phyloP scores from a whole-genome alignment of 306 rosid species.

The Pueraria montana region DNA sequence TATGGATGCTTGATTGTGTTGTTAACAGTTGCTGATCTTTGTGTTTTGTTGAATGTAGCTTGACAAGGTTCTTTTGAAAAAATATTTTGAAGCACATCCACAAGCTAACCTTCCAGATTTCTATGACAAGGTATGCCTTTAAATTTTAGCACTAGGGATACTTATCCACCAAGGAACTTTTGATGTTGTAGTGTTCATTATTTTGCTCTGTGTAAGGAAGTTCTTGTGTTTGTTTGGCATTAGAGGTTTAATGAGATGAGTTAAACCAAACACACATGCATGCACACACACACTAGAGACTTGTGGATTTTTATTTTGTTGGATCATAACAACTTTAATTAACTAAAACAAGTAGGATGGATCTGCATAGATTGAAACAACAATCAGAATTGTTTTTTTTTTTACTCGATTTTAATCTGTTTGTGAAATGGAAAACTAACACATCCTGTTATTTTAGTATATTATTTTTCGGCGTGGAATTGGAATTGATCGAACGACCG shows the following conservation, averaged over 20 bases:
- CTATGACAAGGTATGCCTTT: slow-evolving; percentile 75
- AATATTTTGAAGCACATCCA: slow-evolving; percentile 71
- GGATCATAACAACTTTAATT: not conserved
- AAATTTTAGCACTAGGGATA: slow-evolving; percentile 23
- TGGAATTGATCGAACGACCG: slow-evolving; percentile 80
- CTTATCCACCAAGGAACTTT: not conserved
- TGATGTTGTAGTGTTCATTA: not conserved
- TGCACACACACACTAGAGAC: slow-evolving; percentile 10
- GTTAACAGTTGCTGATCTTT: slow-evolving; percentile 37
- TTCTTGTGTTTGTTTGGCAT: not conserved
- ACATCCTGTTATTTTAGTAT: slow-evolving; percentile 63
- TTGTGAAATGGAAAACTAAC: slow-evolving; percentile 44
- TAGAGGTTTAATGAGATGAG: slow-evolving; percentile 1
- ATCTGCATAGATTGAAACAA: not conserved
- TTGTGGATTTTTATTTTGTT: slow-evolving; percentile 12
- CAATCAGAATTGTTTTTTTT: not conserved
- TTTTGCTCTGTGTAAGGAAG: slow-evolving; percentile 6
- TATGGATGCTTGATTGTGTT: slow-evolving; percentile 37
- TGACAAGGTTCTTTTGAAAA: slow-evolving; percentile 77
- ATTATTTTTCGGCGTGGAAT: slow-evolving; percentile 88
- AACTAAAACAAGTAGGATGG: not conserved
- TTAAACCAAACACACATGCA: not conserved
- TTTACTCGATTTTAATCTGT: not conserved
- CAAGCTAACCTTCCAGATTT: slow-evolving; percentile 74
- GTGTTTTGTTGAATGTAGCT: slow-evolving; percentile 65